Evolutionary conservation across 2,329 filamentous ascomycete species (phyloP).

Genomic region (Fusarium sp.): DNA sequence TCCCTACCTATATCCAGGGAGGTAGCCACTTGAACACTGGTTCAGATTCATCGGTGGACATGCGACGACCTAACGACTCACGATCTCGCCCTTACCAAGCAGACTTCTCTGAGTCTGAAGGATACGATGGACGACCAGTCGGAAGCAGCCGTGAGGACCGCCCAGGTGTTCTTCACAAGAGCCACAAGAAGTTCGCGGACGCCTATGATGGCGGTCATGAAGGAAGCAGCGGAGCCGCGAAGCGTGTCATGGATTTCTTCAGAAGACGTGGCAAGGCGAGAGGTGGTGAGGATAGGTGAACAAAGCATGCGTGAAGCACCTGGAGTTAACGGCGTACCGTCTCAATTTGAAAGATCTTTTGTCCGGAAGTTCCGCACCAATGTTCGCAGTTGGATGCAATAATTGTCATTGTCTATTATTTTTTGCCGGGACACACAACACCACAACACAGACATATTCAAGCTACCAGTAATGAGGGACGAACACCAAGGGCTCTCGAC

Average conservation of each 20-base stretch:
- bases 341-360: conserved; percentile 41
- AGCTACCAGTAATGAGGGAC: conserved; percentile 46
- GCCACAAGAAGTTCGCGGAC: conserved; percentile 87
- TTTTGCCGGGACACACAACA: conserved; percentile 41
- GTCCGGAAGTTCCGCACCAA: conserved; percentile 38
- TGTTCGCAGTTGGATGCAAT: conserved; percentile 45
- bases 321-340: conserved; percentile 43
- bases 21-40: conserved; percentile 60
- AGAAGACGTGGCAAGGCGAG: conserved; percentile 83
- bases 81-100: conserved; percentile 58
- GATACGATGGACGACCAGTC: conserved; percentile 55
- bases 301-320: conserved; percentile 32
- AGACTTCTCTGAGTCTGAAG: conserved; percentile 57
- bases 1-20: conserved; percentile 60
- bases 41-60: conserved; percentile 66
- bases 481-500: conserved; percentile 38
- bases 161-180: conserved; percentile 79
- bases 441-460: conserved; percentile 32
- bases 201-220: conserved; percentile 86
- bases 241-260: conserved; percentile 99
- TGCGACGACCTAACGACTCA: conserved; percentile 55
- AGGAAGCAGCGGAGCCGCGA: conserved; percentile 86
- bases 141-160: conserved; percentile 54
- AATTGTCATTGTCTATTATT: conserved; percentile 43
- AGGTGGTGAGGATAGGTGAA: conserved; percentile 66